These are phyloP conservation scores for Candida cerambycidarum DNA, from an alignment of 805 yeast genomes.

Conservation along the genomic window DNA sequence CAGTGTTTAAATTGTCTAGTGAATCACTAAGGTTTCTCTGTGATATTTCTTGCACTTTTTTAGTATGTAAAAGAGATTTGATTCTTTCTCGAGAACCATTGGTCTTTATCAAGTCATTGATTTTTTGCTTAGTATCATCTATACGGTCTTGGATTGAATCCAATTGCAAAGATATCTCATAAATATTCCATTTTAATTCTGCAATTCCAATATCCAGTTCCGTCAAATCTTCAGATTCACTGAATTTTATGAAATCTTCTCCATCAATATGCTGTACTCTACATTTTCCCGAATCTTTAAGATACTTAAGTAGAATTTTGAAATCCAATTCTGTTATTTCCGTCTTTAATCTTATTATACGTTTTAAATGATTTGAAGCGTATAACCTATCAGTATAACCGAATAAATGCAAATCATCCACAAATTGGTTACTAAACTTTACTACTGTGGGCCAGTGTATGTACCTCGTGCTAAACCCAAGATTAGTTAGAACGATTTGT, in stretches of 20 bases:
- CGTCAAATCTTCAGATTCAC: slow-evolving; percentile 14
- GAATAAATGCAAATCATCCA: slow-evolving; percentile 5
- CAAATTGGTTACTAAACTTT: slow-evolving; percentile 6
- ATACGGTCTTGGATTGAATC: slow-evolving; percentile 18
- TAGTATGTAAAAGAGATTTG: slow-evolving; percentile 6
- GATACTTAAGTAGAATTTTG: slow-evolving; percentile 25
- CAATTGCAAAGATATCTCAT: slow-evolving; percentile 19
- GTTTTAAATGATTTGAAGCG: slow-evolving; percentile 1
- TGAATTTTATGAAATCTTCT: slow-evolving; percentile 23
- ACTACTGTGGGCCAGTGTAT: slow-evolving; percentile 11
- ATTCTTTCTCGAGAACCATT: slow-evolving; percentile 19
- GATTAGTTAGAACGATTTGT: background rate
- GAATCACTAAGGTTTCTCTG: slow-evolving; percentile 2
- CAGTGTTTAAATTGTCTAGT: slow-evolving; percentile 21
- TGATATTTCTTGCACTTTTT: slow-evolving; percentile 8
- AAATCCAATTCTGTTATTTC: slow-evolving; percentile 21
- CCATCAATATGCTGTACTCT: slow-evolving; percentile 1
- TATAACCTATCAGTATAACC: slow-evolving; percentile 11
- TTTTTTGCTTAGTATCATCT: slow-evolving; percentile 16
- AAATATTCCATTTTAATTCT: slow-evolving; percentile 23
- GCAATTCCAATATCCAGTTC: slow-evolving; percentile 33
- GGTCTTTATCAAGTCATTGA: slow-evolving; percentile 17
- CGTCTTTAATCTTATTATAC: slow-evolving; percentile 3
- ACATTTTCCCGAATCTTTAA: slow-evolving; percentile 22
- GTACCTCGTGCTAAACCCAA: slow-evolving; percentile 8